These are phyloP conservation scores for Isoetes engelmannii DNA, from an alignment of 83 land plant genomes.

Conservation along the genomic window DNA sequence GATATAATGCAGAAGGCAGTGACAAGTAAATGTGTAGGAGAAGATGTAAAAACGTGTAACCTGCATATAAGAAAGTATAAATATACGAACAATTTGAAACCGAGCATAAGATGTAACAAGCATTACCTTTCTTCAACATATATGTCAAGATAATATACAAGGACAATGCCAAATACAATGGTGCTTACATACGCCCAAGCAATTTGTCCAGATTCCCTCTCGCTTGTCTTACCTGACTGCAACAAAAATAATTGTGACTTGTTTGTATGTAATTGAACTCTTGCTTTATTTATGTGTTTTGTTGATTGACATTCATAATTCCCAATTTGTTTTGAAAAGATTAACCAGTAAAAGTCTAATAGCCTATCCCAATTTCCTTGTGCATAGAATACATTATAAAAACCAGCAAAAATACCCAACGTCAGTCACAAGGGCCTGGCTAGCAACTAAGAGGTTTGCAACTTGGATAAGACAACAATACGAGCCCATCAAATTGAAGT, in stretches of 20 bases:
- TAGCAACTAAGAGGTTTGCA: no score
- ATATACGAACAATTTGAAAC: constrained; percentile 11
- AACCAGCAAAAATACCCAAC: no score
- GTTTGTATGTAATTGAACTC: no score
- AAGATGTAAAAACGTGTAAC: constrained; percentile 70
- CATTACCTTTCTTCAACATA: constrained; percentile 82
- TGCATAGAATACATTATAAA: no score
- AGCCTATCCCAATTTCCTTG: no score
- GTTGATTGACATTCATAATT: neutral
- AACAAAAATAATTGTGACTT: neutral
- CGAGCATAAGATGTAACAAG: neutral
- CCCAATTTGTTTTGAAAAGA: no score
- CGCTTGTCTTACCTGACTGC: neutral
- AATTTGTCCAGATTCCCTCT: constrained; percentile 15
- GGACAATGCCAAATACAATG: constrained; percentile 71
- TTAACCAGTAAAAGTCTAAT: no score
- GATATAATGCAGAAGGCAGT: constrained; percentile 65
- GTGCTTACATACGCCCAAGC: constrained; percentile 69
- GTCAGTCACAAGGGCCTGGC: no score
- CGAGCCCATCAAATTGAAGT: neutral
- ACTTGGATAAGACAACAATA: no score
- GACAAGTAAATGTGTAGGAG: constrained; percentile 78
- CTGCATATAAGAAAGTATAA: constrained; percentile 28
- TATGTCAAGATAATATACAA: constrained; percentile 67
- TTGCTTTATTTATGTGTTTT: neutral